These are phyloP conservation scores for Boletus vermiculosoides DNA, from an alignment of 768 basidiomycete genomes.

Conservation along the genomic window DNA sequence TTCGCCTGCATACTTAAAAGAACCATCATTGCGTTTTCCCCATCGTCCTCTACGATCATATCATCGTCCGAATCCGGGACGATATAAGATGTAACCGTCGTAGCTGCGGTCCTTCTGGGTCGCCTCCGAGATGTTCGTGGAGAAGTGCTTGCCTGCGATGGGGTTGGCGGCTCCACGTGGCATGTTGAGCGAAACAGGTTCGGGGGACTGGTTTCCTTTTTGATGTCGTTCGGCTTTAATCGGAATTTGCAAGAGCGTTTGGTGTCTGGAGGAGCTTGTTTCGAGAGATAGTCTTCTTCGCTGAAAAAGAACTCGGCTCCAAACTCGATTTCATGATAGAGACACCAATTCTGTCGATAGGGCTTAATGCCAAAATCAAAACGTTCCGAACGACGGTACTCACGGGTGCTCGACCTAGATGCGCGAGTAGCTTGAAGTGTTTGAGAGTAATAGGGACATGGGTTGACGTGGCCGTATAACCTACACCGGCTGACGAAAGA, in stretches of 20 bases:
- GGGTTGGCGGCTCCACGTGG: constrained; percentile 15
- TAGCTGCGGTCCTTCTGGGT: constrained; percentile 56
- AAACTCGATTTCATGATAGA: constrained; percentile 60
- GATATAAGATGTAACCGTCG: constrained; percentile 56
- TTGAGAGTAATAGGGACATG: constrained; percentile 72
- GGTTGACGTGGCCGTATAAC: constrained; percentile 18
- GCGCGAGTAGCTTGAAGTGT: constrained; percentile 74
- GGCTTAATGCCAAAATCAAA: neutral
- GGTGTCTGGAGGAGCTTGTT: constrained; percentile 23
- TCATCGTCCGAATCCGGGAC: constrained; percentile 75
- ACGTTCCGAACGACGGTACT: constrained; percentile 24
- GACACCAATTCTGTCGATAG: constrained; percentile 43
- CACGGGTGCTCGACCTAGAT: constrained; percentile 60
- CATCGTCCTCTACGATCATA: constrained; percentile 41
- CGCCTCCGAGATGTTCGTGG: constrained; percentile 44
- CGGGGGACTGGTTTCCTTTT: constrained; percentile 38
- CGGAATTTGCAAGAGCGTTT: constrained; percentile 28
- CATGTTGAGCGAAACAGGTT: constrained; percentile 24
- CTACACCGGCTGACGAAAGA: constrained; percentile 31
- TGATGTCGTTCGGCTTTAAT: constrained; percentile 35
- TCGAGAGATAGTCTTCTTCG: constrained; percentile 64
- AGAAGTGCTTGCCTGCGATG: constrained; percentile 18
- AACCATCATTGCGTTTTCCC: constrained; percentile 33
- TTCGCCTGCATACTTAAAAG: constrained; percentile 33
- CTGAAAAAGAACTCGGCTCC: constrained; percentile 69